Evolutionary conservation across 306 rosid genomes (phyloP).

Genomic region (Malus domestica): DNA sequence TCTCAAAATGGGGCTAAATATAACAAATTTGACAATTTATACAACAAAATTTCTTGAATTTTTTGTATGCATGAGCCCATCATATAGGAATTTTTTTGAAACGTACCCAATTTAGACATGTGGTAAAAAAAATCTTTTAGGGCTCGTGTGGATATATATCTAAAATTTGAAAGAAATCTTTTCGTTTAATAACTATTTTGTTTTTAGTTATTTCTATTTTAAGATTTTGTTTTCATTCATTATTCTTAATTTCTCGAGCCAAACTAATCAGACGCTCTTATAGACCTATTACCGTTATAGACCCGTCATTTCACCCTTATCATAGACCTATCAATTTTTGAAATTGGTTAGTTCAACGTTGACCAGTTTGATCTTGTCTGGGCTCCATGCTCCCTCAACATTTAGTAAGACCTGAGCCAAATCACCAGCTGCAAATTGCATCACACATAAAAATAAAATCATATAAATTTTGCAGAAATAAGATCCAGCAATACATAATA

Average conservation of each 20-base stretch:
- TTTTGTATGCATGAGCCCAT: too few species aligned
- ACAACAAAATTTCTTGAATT: too few species aligned
- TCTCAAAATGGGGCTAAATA: too few species aligned
- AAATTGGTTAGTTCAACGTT: background rate
- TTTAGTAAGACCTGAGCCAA: background rate
- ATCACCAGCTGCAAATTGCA: conserved; percentile 7
- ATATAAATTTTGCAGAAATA: background rate
- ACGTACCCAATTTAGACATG: background rate
- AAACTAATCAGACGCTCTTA: background rate
- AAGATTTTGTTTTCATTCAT: too few species aligned
- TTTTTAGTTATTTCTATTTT: too few species aligned
- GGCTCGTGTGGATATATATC: too few species aligned
- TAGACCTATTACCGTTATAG: background rate
- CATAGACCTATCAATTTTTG: too few species aligned
- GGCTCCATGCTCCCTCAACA: background rate
- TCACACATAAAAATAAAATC: background rate
- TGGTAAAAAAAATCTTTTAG: too few species aligned
- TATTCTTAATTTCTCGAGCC: background rate
- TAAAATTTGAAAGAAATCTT: too few species aligned
- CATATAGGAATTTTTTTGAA: background rate
- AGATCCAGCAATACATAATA: background rate
- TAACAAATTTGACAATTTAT: too few species aligned
- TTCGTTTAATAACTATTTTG: too few species aligned
- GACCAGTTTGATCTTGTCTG: conserved; percentile 13
- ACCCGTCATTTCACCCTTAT: background rate